Base-by-base conservation (phyloP, 2,329 filamentous ascomycete genomes). In the Zymoseptoria tritici region DNA sequence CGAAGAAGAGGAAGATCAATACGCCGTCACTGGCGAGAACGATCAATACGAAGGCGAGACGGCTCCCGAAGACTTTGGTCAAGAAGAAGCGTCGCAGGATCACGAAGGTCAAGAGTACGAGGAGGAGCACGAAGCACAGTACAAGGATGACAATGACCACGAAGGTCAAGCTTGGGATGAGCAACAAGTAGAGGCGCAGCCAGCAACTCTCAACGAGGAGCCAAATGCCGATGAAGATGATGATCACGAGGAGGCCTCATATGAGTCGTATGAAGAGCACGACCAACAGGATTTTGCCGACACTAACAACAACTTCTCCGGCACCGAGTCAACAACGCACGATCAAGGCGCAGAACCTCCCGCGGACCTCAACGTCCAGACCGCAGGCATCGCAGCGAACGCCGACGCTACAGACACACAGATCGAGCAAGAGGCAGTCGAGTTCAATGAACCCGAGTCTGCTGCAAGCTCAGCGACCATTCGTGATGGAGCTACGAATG, bases 391-490 rank as follows among this genome's bases (percentile, higher is more conserved):
- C n/a, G 36, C 36, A n/a, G 36, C 36, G 8, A 55, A 63, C n/a
- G 55, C 21, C 21, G 13, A 42, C 8, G 58, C 54, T 36, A 55
- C 58, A 20, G 53, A 58, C 29, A 21, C 56, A 19, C 58, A 62
- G 49, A 49, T 52, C 13, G 54, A 51, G 31, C 57, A 58, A 36
- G 56, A 59, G 16, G 50, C 24, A 29, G 50, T 53, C 26, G 61
- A 59, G 24, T 21, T 49, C 42, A 57, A 57, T 31, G 16, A 60
- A 52, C 60, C 61, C 19, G 61, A 62, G 21, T 68, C 67, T 51
- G 52, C 62, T 60, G 64, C 63, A 57, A 68, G 63, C 60, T 68
- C 67, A 60, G 64, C 57, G 20, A 65, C 64, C 52, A 57, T 66
- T 63, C 64, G 64, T 56, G 64, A 59, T 26, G 63, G 66, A 58